Base-by-base conservation (phyloP, 2,329 filamentous ascomycete genomes). In the Amylocarpus encephaloides region DNA sequence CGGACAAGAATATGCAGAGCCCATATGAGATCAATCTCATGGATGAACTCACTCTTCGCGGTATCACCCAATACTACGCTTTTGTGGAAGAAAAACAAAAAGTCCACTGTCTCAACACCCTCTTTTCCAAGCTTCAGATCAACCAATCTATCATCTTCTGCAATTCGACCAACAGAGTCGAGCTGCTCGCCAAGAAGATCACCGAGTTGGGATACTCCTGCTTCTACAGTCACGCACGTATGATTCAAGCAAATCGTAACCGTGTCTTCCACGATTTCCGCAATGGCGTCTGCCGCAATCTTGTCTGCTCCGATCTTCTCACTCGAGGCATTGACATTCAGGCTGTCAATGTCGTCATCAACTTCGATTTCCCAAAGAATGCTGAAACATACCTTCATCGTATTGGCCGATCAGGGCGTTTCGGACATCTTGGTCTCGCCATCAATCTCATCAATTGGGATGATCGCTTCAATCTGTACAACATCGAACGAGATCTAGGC, bases 111-210 rank as follows among this genome's bases (percentile, higher is more conserved):
- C 74, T 98, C 59, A 98, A 98, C 75, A 98, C 93, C 0, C 84
- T 98, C 57, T 98, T 98, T 76, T 96, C 91, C 62, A 95, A 96
- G 72, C 82, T 98, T 13, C 92, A 98, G 71, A 98, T 98, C 74
- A 98, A 98, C 73, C 93, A 98, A 75, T 98, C 94, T 56, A 98
- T 98, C 74, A 98, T 98, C 68, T 98, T 98, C 75, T 98, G 93
- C 74, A 98, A 98, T 72, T 98, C 93, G 36, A 98, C 93, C 48
- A 97, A 97, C 70, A 88, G 93, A 59, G 93, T 98, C 54, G 93
- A 98, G 71, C 78, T 98, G 47, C 80, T 98, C 22, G 93, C 93
- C 45, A 98, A 98, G 78, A 98, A 98, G 72, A 98, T 98, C 65
- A 98, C 94, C 43, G 94, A 98, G 70, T 82, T 98, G 58, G 93